A percentile compares a stretch with the other conserved stretches of the same genome.
Conservation (phyloP, 2,329 filamentous ascomycete genomes). For the Hawksworthiomyces lignivorus region DNA sequence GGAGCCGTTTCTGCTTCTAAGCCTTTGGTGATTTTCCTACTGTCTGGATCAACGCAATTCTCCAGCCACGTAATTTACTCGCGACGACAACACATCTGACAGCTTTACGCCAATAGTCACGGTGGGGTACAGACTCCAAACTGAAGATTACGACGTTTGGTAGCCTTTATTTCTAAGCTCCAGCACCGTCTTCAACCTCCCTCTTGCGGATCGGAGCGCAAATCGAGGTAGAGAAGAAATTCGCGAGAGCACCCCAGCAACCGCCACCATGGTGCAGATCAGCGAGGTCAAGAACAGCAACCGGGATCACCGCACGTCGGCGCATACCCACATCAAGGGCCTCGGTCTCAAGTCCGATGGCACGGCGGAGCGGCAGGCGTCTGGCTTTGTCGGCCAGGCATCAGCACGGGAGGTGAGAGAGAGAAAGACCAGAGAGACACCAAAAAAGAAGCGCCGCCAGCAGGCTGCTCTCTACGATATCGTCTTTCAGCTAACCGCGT, state of each 20-base stretch:
- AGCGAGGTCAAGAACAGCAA: conserved; percentile 91
- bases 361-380: conserved; percentile 67
- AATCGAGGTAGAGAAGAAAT: too few species aligned
- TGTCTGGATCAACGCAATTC: not conserved
- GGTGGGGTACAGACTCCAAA: too few species aligned
- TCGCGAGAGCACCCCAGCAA: not conserved
- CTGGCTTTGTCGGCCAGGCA: conserved; percentile 84
- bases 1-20: not conserved
- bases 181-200: too few species aligned
- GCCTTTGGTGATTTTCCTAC: too few species aligned
- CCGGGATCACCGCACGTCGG: conserved; percentile 91
- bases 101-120: too few species aligned
- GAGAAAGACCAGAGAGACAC: not conserved
- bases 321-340: conserved; percentile 96
- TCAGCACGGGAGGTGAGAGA: conserved; percentile 72
- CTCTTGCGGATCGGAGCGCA: too few species aligned
- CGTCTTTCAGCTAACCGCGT: conserved; percentile 1
- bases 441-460: not conserved
- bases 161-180: too few species aligned
- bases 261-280: conserved; percentile 68
- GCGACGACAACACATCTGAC: too few species aligned
- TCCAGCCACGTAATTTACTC: too few species aligned
- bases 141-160: too few species aligned
- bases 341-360: conserved; percentile 82
- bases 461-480: not conserved